Percentiles rank a stretch among this genome's conserved stretches.
Conservation (phyloP, 2,329 filamentous ascomycete species). For the Blastomyces emzantsi region DNA sequence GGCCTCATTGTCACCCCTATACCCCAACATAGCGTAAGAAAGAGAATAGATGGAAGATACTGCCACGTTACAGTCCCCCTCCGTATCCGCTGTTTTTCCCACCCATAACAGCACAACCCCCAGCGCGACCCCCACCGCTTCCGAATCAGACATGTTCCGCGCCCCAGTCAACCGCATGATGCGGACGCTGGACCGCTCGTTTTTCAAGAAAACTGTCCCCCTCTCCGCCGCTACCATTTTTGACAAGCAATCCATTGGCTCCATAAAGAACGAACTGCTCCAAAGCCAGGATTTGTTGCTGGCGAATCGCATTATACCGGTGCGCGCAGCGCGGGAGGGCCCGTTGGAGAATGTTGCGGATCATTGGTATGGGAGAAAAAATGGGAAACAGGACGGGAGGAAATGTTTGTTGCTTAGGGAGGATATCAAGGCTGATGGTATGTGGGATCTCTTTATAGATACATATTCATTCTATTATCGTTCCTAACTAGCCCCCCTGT, state of each 20-base stretch:
- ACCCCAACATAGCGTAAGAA: not conserved
- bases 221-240: conserved; percentile 69
- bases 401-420: conserved; percentile 35
- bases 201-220: conserved; percentile 69
- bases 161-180: conserved; percentile 74
- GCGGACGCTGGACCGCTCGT: conserved; percentile 68
- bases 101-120: not conserved
- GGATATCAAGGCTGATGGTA: conserved; percentile 32
- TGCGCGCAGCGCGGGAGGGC: conserved; percentile 54
- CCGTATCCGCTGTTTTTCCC: not conserved
- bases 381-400: conserved; percentile 46
- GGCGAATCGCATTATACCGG: conserved; percentile 53
- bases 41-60: conserved; percentile 5
- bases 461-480: conserved; percentile 13
- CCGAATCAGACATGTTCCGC: conserved; percentile 50
- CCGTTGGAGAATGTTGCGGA: conserved; percentile 18
- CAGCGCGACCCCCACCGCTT: not conserved
- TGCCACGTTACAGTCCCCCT: not conserved
- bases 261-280: conserved; percentile 57
- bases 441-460: conserved; percentile 19
- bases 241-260: conserved; percentile 65
- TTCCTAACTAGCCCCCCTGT: not conserved
- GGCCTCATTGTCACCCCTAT: not conserved
- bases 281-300: conserved; percentile 57
- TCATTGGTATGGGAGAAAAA: conserved; percentile 37